Conservation (phyloP, 495 filamentous ascomycete genomes). For the Ramalina intermedia region DNA sequence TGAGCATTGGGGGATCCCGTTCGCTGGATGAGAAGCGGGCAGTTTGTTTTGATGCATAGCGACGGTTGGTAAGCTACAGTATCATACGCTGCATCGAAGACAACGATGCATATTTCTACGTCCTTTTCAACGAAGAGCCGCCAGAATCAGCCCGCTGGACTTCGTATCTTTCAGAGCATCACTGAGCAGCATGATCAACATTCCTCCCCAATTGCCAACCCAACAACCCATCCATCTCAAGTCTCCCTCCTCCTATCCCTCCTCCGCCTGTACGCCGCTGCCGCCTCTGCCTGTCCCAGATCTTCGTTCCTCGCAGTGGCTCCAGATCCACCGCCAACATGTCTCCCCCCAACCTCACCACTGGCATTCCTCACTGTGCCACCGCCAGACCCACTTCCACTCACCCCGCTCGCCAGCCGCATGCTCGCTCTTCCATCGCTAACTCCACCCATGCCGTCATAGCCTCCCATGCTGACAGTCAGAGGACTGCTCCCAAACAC, state of each 20-base stretch:
- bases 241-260: slow-evolving; percentile 6
- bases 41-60: background rate
- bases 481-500: slow-evolving; percentile 13
- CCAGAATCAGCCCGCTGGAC: background rate
- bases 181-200: background rate
- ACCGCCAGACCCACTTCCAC: background rate
- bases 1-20: too few relatives aligned
- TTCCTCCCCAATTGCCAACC: background rate
- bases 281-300: slow-evolving; percentile 5
- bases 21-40: background rate
- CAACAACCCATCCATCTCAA: background rate
- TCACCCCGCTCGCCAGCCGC: background rate
- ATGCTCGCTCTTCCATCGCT: background rate
- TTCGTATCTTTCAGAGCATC: background rate
- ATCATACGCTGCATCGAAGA: too few relatives aligned
- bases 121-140: background rate
- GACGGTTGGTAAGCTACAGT: too few relatives aligned
- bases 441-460: too few relatives aligned
- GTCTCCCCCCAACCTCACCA: background rate
- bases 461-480: background rate
- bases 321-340: background rate
- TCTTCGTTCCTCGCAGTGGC: background rate
- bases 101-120: too few relatives aligned
- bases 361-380: background rate
- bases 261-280: slow-evolving; percentile 1